Evolutionary conservation across 306 rosid species (phyloP).

Genomic region (Trifolium repens): DNA sequence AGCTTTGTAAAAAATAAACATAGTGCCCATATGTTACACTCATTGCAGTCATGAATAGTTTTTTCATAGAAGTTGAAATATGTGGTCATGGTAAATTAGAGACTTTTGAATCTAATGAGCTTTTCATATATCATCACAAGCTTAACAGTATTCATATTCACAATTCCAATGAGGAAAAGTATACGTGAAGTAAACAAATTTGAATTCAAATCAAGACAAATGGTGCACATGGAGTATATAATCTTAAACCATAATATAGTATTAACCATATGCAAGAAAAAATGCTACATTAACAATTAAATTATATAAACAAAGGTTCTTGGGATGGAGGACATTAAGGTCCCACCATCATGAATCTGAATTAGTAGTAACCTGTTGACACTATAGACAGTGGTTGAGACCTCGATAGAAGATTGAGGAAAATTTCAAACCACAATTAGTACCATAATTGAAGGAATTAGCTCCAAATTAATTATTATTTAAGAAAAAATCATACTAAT

Average conservation of each 20-base stretch:
- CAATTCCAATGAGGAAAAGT: slow-evolving; percentile 31
- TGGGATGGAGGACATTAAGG: slow-evolving; percentile 43
- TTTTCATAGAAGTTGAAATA: not conserved
- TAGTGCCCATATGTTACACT: slow-evolving; percentile 7
- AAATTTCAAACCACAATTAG: slow-evolving; percentile 37
- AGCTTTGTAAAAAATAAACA: slow-evolving; percentile 21
- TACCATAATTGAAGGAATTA: slow-evolving; percentile 37
- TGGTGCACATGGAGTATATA: slow-evolving; percentile 51
- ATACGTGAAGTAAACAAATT: slow-evolving; percentile 38
- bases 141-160: slow-evolving; percentile 1
- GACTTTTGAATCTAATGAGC: not conserved
- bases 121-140: slow-evolving; percentile 25
- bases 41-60: not conserved
- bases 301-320: slow-evolving; percentile 29
- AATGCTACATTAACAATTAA: slow-evolving; percentile 19
- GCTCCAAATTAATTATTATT: slow-evolving; percentile 4
- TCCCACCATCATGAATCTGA: slow-evolving; percentile 42
- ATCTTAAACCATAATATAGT: slow-evolving; percentile 35
- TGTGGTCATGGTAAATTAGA: slow-evolving; percentile 1
- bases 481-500: not conserved
- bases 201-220: slow-evolving; percentile 48
- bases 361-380: slow-evolving; percentile 31
- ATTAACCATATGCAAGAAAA: slow-evolving; percentile 44
- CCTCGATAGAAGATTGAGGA: slow-evolving; percentile 51
- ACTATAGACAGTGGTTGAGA: slow-evolving; percentile 19